A percentile compares a stretch with the other conserved stretches of the same genome.
Evolutionary conservation across 495 filamentous ascomycete species (phyloP).

Genomic region (Alectoria sarmentosa): DNA sequence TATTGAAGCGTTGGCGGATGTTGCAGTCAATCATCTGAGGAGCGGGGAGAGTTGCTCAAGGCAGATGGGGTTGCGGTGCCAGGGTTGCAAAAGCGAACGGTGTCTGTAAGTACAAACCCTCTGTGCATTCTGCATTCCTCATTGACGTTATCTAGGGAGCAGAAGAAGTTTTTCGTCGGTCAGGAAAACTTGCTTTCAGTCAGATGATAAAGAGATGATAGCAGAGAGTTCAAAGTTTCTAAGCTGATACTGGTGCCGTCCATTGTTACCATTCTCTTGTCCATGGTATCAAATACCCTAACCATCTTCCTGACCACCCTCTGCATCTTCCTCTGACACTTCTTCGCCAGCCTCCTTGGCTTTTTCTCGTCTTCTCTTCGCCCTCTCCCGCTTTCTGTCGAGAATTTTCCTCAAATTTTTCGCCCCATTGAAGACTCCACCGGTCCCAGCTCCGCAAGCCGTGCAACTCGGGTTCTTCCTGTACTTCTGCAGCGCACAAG

Average conservation of each 20-base stretch:
- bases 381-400: constrained; percentile 73
- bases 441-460: constrained; percentile 74
- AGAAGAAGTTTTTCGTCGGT: constrained; percentile 86
- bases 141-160: constrained; percentile 40
- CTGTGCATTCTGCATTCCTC: not conserved
- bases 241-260: not conserved
- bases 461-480: constrained; percentile 76
- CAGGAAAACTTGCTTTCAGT: constrained; percentile 29
- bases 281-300: not conserved
- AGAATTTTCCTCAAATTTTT: constrained; percentile 75
- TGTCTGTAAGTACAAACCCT: constrained; percentile 43
- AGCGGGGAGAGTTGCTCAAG: constrained; percentile 60
- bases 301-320: constrained; percentile 13
- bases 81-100: constrained; percentile 84
- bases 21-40: constrained; percentile 72
- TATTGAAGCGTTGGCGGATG: constrained; percentile 80
- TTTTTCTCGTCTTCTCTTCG: constrained; percentile 57
- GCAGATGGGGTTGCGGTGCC: constrained; percentile 90
- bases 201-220: not conserved
- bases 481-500: constrained; percentile 79
- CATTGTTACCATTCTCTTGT: not conserved
- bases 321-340: constrained; percentile 56
- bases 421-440: constrained; percentile 83
- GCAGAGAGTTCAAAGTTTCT: not conserved
- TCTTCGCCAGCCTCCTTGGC: constrained; percentile 67